Base-by-base conservation (phyloP, 768 basidiomycete species). In the Naematelia encephala region DNA sequence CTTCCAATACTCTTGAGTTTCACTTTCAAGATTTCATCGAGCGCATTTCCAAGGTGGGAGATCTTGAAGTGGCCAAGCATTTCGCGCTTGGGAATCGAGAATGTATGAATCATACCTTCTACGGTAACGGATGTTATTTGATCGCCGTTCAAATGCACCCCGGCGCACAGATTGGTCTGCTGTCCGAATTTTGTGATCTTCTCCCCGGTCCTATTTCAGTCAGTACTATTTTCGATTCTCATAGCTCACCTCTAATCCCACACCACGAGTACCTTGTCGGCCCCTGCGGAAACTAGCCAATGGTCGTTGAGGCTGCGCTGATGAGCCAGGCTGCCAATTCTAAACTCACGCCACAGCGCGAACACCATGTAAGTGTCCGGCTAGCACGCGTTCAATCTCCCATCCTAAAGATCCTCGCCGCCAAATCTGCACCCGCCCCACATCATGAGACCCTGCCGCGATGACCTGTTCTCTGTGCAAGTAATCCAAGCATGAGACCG, bases 61-160 rank as follows among this genome's bases (percentile, higher is more conserved):
- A 94, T 80, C 74, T 87, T 91, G 81, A 91, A 92, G 72, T 92
- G 90, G 5, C 88, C 89, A 12, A 93, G 83, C 91, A 94, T 93
- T 77, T 92, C 90, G 60, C 90, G 80, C 28, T 81, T 74, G 89
- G 89, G 84, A 68, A 94, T 94, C 1, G 89, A 91, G 77, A 92
- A 93, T 19, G 90, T 89, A 47, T 91, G 80, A 19, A 93, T 90
- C 42, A 91, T 86, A 1, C 90, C 91, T 76, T 94, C 91, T 64
- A 94, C 90, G 1, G 91, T 93, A 26, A 92, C 88, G 57, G 90
- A 83, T n/a, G 92, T 87, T 21, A 93, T 86, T 28, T 87, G 81
- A 75, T 93, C 91, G 10, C 67, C 82, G 28, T 91, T 83, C 26
- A 93, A 83, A 77, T 91, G 90, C 25, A 94, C 88, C 8, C 91